Evolutionary conservation across 306 rosid genomes (phyloP), one percentile per base, ranked within the genome.

Genomic region (Casuarina cunninghamiana): DNA sequence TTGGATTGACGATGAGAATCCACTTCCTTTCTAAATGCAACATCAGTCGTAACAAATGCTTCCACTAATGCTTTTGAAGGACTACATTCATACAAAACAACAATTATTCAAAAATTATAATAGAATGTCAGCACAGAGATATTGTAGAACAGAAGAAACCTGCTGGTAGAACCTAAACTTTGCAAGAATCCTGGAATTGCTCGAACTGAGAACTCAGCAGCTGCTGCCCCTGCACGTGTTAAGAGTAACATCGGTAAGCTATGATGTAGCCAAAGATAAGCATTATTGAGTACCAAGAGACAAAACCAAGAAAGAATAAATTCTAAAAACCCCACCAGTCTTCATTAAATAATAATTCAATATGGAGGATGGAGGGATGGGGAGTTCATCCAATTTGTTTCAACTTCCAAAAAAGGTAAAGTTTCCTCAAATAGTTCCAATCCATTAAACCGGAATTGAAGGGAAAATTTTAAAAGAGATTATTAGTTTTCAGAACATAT

Each of bases 131-230:
- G 43, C 7, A 68, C 62, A 42, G 54, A 48, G 74, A 10, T 37
- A 62, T 84, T 42, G 53, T 26, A 66, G 78, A 77, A 44, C 50
- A 71, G 75, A 70, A 69, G 51, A 45, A 76, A 91, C 98, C 98
- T 85, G 81, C 72, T 80, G 26, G 55, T 53, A 54, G 83, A 80
- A 78, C 75, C 83, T 10, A 57, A 78, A 78, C 83, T 81, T 79
- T 74, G 90, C 88, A 95, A 84, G 89, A 89, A 79, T 75, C 89
- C 88, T 53, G 93, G 98, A 73, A 95, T 66, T 58, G 96, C 97
- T 82, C 71, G 83, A 74, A 82, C 93, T 65, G 96, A 89, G 87
- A 95, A 95, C 87, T 92, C 96, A 6, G 98, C 97, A 60, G 98
- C 97, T 61, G 91, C 97, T 44, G 96, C 92, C 82, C 98, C 98